A percentile compares a stretch with the other conserved stretches of the same genome.
These are phyloP conservation scores for Colletotrichum destructivum DNA, from an alignment of 2,329 filamentous ascomycete genomes.

Conservation along the genomic window DNA sequence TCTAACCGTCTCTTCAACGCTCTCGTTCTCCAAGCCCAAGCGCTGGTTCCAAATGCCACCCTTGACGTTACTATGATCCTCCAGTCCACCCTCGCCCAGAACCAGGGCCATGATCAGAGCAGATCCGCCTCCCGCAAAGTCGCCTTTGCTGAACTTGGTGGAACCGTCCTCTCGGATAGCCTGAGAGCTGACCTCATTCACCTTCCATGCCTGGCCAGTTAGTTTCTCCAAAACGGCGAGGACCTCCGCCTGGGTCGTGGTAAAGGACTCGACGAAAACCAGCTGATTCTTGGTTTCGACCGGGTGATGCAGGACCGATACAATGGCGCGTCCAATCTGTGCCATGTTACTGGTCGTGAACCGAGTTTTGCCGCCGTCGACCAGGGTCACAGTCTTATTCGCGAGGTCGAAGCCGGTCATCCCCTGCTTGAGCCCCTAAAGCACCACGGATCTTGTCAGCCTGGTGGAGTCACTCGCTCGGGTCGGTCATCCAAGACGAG, in stretches of 20 bases:
- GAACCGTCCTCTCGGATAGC: background rate
- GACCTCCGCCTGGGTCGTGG: slow-evolving; percentile 64
- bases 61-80: slow-evolving; percentile 14
- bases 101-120: slow-evolving; percentile 23
- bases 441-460: too few relatives aligned
- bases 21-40: background rate
- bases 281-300: slow-evolving; percentile 41
- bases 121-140: background rate
- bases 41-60: background rate
- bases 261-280: slow-evolving; percentile 57
- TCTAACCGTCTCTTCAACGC: background rate
- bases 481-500: too few relatives aligned
- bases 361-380: slow-evolving; percentile 41
- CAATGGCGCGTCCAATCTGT: slow-evolving; percentile 40
- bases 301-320: slow-evolving; percentile 35
- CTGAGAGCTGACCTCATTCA: background rate
- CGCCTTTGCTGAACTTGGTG: background rate
- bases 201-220: slow-evolving; percentile 7
- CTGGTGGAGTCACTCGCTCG: too few relatives aligned
- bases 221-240: slow-evolving; percentile 46
- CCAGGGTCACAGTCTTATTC: slow-evolving; percentile 52
- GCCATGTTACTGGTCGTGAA: slow-evolving; percentile 38
- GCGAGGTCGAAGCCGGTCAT: slow-evolving; percentile 64
- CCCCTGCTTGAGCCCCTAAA: background rate
- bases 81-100: slow-evolving; percentile 8